A percentile compares a stretch with the other conserved stretches of the same genome.
Evolutionary conservation across 2,329 filamentous ascomycete species (phyloP).

Genomic region (Ophiostoma ulmi): DNA sequence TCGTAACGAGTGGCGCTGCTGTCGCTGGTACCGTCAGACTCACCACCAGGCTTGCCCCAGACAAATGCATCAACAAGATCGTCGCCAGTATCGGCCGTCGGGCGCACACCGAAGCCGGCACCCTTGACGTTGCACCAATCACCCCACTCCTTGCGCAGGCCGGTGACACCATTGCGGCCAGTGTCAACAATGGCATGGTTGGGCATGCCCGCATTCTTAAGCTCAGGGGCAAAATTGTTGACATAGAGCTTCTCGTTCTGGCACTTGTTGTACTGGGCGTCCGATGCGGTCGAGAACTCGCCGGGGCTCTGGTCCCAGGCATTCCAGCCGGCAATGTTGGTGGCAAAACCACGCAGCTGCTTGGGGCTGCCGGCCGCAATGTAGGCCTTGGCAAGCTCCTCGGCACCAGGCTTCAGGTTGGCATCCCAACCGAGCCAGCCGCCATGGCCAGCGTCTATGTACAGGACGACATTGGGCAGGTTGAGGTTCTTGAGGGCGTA

Average conservation of each 20-base stretch:
- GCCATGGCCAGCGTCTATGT: constrained; percentile 59
- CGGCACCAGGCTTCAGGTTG: constrained; percentile 43
- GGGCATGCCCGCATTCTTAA: constrained; percentile 39
- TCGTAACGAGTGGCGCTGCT: constrained; percentile 35
- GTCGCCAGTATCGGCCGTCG: constrained; percentile 53
- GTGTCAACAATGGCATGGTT: constrained; percentile 43
- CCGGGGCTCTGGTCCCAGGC: constrained; percentile 37
- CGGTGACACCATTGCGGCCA: constrained; percentile 39
- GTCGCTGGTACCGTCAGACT: constrained; percentile 44
- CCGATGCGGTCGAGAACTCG: constrained; percentile 40
- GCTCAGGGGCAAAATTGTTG: constrained; percentile 37
- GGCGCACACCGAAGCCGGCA: constrained; percentile 56
- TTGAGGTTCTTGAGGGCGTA: constrained; percentile 55
- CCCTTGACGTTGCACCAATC: constrained; percentile 51
- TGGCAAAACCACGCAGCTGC: constrained; percentile 38
- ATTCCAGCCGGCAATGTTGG: constrained; percentile 42
- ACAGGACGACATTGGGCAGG: constrained; percentile 58
- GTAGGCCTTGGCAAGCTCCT: constrained; percentile 40
- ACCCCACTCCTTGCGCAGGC: constrained; percentile 43
- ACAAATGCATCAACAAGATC: constrained; percentile 57
- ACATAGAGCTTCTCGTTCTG: constrained; percentile 43
- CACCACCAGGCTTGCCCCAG: constrained; percentile 60
- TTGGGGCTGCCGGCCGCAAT: constrained; percentile 37
- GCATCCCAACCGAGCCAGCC: constrained; percentile 61
- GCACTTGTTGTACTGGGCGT: constrained; percentile 40